These are phyloP conservation scores for Porogramme epimiltina DNA, from an alignment of 1,284 basidiomycete genomes.

Conservation along the genomic window DNA sequence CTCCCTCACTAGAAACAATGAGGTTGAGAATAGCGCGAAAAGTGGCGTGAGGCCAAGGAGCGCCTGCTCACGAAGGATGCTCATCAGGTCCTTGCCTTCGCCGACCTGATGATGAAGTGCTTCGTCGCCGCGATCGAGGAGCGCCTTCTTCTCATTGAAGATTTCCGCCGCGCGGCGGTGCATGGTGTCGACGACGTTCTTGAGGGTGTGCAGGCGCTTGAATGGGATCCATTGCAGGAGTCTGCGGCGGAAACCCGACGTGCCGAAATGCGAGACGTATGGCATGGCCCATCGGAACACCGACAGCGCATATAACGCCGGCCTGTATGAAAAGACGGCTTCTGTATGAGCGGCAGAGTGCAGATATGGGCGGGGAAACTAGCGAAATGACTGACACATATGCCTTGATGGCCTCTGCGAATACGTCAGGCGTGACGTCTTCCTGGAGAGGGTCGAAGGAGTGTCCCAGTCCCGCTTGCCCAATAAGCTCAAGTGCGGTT, in stretches of 20 bases:
- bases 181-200: slow-evolving; percentile 27
- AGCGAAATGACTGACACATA: slow-evolving; percentile 18
- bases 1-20: slow-evolving; percentile 29
- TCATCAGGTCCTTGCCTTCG: slow-evolving; percentile 35
- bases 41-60: slow-evolving; percentile 20
- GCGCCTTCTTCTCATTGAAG: slow-evolving; percentile 26
- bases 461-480: slow-evolving; percentile 38
- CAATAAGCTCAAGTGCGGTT: slow-evolving; percentile 38
- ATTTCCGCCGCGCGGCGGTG: slow-evolving; percentile 24
- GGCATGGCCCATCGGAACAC: slow-evolving; percentile 22
- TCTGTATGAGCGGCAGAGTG: background rate
- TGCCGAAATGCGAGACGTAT: slow-evolving; percentile 18
- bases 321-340: slow-evolving; percentile 3
- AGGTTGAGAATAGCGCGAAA: slow-evolving; percentile 1
- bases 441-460: slow-evolving; percentile 36
- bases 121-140: slow-evolving; percentile 30
- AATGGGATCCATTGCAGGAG: slow-evolving; percentile 25
- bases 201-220: slow-evolving; percentile 21
- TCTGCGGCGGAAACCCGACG: slow-evolving; percentile 22
- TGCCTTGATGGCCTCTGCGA: slow-evolving; percentile 33
- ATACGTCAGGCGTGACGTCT: slow-evolving; percentile 26
- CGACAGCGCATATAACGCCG: slow-evolving; percentile 20
- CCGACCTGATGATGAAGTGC: slow-evolving; percentile 29
- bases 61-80: slow-evolving; percentile 30
- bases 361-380: background rate